Evolutionary conservation across 2,329 filamentous ascomycete species (phyloP).

Genomic region (Penicillium expansum): DNA sequence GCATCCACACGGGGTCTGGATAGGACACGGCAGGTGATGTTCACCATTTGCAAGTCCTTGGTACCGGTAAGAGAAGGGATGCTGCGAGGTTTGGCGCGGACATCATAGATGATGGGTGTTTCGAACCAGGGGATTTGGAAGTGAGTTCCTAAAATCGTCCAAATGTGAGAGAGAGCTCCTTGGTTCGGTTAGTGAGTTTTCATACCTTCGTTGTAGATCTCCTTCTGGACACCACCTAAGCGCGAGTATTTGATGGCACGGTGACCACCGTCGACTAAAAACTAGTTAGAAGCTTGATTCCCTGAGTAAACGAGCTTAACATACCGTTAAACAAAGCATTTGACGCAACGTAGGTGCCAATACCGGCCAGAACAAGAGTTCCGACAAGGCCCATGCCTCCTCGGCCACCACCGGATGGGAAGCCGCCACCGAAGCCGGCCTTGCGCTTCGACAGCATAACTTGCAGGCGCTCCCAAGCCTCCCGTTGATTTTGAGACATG

Average conservation of each 20-base stretch:
- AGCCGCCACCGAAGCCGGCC: conserved; percentile 41
- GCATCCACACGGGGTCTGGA: conserved; percentile 84
- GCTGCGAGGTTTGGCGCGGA: conserved; percentile 94
- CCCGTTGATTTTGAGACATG: conserved; percentile 58
- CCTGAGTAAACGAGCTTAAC: conserved; percentile 3
- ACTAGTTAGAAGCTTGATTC: conserved; percentile 13
- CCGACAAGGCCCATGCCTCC: conserved; percentile 56
- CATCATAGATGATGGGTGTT: conserved; percentile 93
- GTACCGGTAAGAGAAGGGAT: conserved; percentile 96
- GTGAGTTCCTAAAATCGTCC: conserved; percentile 68
- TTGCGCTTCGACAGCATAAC: conserved; percentile 56
- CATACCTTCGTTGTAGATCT: conserved; percentile 91
- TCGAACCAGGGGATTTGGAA: conserved; percentile 95
- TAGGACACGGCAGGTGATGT: conserved; percentile 99
- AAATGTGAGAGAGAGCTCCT: conserved; percentile 9
- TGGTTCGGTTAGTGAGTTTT: background rate
- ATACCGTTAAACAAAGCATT: conserved; percentile 69
- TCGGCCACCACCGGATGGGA: conserved; percentile 54
- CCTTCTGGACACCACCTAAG: conserved; percentile 86
- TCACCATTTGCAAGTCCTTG: conserved; percentile 99
- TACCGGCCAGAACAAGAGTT: conserved; percentile 52
- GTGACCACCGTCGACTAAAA: conserved; percentile 88
- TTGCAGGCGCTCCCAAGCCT: conserved; percentile 66
- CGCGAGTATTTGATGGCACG: conserved; percentile 98
- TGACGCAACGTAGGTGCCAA: conserved; percentile 42